Conservation (phyloP, 495 filamentous ascomycete species). For the Ascodesmis nigricans region DNA sequence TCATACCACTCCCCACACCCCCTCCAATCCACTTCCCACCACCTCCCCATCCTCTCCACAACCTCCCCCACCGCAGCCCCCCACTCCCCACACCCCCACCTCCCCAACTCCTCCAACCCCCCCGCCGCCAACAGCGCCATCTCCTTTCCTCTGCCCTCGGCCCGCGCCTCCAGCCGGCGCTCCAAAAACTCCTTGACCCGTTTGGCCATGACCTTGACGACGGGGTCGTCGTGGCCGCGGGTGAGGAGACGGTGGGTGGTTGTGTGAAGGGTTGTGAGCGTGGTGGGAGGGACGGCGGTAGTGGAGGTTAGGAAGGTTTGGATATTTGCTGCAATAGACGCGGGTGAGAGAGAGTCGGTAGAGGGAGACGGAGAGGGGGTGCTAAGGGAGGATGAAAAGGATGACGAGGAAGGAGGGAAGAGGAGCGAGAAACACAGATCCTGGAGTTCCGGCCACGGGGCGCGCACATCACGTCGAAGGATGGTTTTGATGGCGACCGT, state of each 20-base stretch:
- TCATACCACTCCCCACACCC: slow-evolving; percentile 70
- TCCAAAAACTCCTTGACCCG: slow-evolving; percentile 54
- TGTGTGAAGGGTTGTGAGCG: slow-evolving; percentile 20
- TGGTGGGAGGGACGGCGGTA: slow-evolving; percentile 24
- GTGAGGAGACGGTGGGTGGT: slow-evolving; percentile 25
- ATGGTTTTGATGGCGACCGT: slow-evolving; percentile 85
- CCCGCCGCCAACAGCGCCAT: slow-evolving; percentile 54
- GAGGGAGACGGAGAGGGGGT: slow-evolving; percentile 52
- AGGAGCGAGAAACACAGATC: slow-evolving; percentile 42
- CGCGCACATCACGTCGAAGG: slow-evolving; percentile 75
- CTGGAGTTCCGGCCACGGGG: slow-evolving; percentile 73
- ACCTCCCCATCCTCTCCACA: slow-evolving; percentile 55
- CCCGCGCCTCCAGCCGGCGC: slow-evolving; percentile 49
- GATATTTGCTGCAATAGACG: slow-evolving; percentile 29
- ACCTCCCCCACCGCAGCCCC: slow-evolving; percentile 58
- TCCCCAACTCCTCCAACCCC: slow-evolving; percentile 64
- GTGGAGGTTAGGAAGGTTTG: slow-evolving; percentile 31
- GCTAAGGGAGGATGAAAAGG: slow-evolving; percentile 59
- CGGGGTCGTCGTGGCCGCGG: slow-evolving; percentile 43
- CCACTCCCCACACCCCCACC: slow-evolving; percentile 68
- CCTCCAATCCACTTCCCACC: slow-evolving; percentile 57
- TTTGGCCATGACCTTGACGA: slow-evolving; percentile 56
- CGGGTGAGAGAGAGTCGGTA: slow-evolving; percentile 57
- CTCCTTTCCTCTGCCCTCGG: slow-evolving; percentile 61
- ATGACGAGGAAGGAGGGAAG: slow-evolving; percentile 30